These are phyloP conservation scores for Pseudogymnoascus sp. DNA, from an alignment of 2,329 filamentous ascomycete genomes.

Conservation along the genomic window DNA sequence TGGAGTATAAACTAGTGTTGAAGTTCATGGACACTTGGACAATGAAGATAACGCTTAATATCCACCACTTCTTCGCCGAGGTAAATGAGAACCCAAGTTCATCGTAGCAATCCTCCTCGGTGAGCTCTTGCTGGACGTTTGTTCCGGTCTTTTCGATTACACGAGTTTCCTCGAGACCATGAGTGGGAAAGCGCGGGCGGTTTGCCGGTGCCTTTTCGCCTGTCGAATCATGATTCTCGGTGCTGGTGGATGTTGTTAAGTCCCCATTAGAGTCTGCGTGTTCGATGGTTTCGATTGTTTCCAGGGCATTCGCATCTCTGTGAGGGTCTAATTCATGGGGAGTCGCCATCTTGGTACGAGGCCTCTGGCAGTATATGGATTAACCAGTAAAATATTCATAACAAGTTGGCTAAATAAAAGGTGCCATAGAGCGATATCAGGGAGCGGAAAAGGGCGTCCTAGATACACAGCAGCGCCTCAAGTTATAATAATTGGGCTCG, in stretches of 20 bases:
- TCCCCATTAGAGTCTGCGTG: neutral
- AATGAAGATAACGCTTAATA: constrained; percentile 64
- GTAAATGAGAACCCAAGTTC: constrained; percentile 58
- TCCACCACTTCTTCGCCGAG: constrained; percentile 60
- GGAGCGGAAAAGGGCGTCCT: neutral
- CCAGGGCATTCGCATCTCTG: neutral
- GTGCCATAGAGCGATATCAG: neutral
- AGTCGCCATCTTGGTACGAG: neutral
- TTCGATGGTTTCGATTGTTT: neutral
- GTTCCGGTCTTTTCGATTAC: constrained; percentile 9
- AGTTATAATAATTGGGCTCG: neutral
- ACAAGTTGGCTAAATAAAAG: neutral
- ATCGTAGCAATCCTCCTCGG: constrained; percentile 54
- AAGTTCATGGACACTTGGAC: constrained; percentile 74
- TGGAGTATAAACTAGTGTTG: constrained; percentile 67
- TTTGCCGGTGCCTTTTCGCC: neutral
- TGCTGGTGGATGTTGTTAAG: neutral
- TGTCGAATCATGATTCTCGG: neutral
- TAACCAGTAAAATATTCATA: neutral
- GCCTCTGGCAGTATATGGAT: neutral
- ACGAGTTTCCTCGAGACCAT: neutral
- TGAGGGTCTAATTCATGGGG: neutral
- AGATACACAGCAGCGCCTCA: neutral
- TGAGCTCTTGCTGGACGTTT: constrained; percentile 32
- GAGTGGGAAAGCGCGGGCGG: constrained; percentile 3